Percentiles rank a stretch among this genome's conserved stretches.
Evolutionary conservation across 2,329 filamentous ascomycete species (phyloP).

Genomic region (Pseudocercospora crystallina): DNA sequence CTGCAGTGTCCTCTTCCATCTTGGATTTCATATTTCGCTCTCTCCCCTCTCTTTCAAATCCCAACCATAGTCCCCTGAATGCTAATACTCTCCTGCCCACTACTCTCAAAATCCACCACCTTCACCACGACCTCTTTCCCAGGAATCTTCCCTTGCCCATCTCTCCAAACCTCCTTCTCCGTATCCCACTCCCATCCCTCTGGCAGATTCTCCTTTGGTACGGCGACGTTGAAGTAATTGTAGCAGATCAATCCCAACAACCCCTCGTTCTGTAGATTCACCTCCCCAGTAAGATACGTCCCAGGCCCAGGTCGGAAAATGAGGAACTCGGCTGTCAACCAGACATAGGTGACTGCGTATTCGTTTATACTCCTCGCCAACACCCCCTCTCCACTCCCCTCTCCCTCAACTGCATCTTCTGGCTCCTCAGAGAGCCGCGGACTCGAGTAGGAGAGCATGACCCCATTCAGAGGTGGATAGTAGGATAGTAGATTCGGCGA

Average conservation of each 20-base stretch:
- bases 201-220: slow-evolving; percentile 75
- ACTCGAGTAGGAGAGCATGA: slow-evolving; percentile 73
- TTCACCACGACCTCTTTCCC: slow-evolving; percentile 71
- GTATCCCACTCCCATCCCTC: slow-evolving; percentile 70
- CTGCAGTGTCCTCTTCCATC: too few species aligned
- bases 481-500: slow-evolving; percentile 75
- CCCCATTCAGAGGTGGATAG: slow-evolving; percentile 68
- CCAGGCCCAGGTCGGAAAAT: slow-evolving; percentile 76
- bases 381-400: slow-evolving; percentile 23
- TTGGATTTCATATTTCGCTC: too few species aligned
- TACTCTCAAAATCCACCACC: slow-evolving; percentile 82
- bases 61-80: slow-evolving; percentile 22
- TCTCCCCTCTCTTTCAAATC: neutral
- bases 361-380: slow-evolving; percentile 64
- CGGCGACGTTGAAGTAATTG: slow-evolving; percentile 87
- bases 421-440: slow-evolving; percentile 60
- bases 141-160: slow-evolving; percentile 68
- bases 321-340: slow-evolving; percentile 83
- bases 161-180: slow-evolving; percentile 67
- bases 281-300: slow-evolving; percentile 72
- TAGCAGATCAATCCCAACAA: slow-evolving; percentile 87
- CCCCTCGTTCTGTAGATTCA: slow-evolving; percentile 84
- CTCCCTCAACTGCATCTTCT: slow-evolving; percentile 8
- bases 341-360: slow-evolving; percentile 81
- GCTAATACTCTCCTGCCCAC: slow-evolving; percentile 21